A percentile compares a stretch with the other conserved stretches of the same genome.
Evolutionary conservation across 2,329 filamentous ascomycete genomes (phyloP).

Genomic region (Fusarium tricinctum): DNA sequence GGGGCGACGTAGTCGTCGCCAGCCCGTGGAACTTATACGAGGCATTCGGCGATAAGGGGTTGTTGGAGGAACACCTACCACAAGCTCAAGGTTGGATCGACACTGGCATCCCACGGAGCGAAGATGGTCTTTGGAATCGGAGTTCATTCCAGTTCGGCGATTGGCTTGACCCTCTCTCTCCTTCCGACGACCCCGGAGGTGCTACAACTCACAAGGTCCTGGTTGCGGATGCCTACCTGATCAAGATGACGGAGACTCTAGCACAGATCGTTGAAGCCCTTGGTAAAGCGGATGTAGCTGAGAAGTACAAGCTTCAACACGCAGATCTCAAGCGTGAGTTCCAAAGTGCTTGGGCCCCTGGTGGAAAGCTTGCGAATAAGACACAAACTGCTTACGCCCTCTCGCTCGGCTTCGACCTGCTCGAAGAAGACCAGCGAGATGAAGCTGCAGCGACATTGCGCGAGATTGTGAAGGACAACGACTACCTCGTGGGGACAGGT

Average conservation of each 20-base stretch:
- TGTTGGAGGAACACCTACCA: conserved; percentile 13
- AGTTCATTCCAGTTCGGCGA: conserved; percentile 57
- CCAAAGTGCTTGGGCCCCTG: conserved; percentile 51
- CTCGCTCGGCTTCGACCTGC: conserved; percentile 56
- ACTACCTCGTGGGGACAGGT: conserved; percentile 58
- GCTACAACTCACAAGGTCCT: conserved; percentile 57
- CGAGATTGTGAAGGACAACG: conserved; percentile 51
- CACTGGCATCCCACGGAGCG: conserved; percentile 12
- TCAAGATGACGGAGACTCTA: conserved; percentile 57
- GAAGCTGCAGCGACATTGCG: conserved; percentile 50
- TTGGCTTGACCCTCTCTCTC: conserved; percentile 63
- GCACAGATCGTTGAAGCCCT: conserved; percentile 53
- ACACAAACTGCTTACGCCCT: conserved; percentile 59
- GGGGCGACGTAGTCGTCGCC: neutral
- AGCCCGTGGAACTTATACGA: conserved; percentile 6
- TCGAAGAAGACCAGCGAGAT: conserved; percentile 39
- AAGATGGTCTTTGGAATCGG: conserved; percentile 49
- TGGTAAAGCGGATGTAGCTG: conserved; percentile 37
- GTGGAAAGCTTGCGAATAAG: conserved; percentile 52
- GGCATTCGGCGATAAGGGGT: neutral
- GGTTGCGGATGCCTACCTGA: conserved; percentile 62
- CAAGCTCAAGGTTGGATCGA: conserved; percentile 23
- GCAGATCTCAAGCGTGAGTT: conserved; percentile 48
- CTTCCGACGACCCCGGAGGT: conserved; percentile 54
- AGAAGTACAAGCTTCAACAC: conserved; percentile 40